These are phyloP conservation scores for Oidiodendron maius DNA, from an alignment of 495 filamentous ascomycete species.

Conservation along the genomic window DNA sequence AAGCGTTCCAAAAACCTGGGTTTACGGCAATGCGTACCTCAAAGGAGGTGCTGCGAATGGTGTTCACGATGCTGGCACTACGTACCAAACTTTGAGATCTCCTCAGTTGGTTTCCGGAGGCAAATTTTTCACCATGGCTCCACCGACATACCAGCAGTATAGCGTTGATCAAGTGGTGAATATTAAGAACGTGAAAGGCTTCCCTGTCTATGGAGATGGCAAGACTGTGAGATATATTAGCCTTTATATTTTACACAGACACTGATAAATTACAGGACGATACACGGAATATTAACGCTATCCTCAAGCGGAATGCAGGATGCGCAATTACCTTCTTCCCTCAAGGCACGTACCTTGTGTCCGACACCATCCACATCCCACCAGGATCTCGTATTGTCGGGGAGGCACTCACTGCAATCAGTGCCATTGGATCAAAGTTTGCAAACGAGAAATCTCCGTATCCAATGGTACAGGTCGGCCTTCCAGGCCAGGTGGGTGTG, in stretches of 20 bases:
- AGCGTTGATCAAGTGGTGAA: slow-evolving; percentile 34
- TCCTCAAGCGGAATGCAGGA: slow-evolving; percentile 40
- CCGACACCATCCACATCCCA: slow-evolving; percentile 49
- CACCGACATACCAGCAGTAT: slow-evolving; percentile 41
- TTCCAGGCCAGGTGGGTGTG: slow-evolving; percentile 24
- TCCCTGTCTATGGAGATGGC: slow-evolving; percentile 21
- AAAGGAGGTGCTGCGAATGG: not conserved
- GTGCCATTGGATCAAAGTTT: slow-evolving; percentile 23
- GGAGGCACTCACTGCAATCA: slow-evolving; percentile 44
- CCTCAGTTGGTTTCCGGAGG: slow-evolving; percentile 26
- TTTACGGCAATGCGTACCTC: slow-evolving; percentile 30
- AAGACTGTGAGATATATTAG: slow-evolving; percentile 6
- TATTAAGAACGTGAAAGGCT: slow-evolving; percentile 34
- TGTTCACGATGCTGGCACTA: slow-evolving; percentile 17
- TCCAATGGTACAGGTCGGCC: slow-evolving; percentile 30
- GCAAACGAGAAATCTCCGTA: slow-evolving; percentile 17
- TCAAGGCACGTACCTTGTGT: slow-evolving; percentile 53
- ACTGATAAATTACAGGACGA: slow-evolving; percentile 10
- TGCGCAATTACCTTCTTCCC: slow-evolving; percentile 55
- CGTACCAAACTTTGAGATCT: slow-evolving; percentile 15
- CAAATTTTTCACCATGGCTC: slow-evolving; percentile 28
- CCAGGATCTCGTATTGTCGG: slow-evolving; percentile 48
- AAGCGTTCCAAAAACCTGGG: slow-evolving; percentile 32
- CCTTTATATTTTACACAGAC: slow-evolving; percentile 5
- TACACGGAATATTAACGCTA: slow-evolving; percentile 41